Evolutionary conservation across 495 filamentous ascomycete genomes (phyloP).

Genomic region (Astrothelium subdiscretum): DNA sequence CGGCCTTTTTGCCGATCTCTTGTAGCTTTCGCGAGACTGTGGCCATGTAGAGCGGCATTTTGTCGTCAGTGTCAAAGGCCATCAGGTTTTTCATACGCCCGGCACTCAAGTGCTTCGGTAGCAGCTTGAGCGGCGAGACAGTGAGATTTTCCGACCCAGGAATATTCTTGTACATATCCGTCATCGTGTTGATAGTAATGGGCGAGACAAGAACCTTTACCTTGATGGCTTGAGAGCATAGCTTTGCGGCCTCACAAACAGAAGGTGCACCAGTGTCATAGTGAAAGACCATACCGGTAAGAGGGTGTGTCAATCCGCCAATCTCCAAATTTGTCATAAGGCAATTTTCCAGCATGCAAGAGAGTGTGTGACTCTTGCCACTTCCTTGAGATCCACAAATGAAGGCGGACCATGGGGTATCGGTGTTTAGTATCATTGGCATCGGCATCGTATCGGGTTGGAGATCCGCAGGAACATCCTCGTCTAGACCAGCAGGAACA

Average conservation of each 20-base stretch:
- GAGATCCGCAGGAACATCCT: neutral
- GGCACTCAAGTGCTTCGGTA: slow-evolving; percentile 48
- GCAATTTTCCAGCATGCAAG: slow-evolving; percentile 58
- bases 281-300: slow-evolving; percentile 58
- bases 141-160: slow-evolving; percentile 10
- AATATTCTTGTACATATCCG: slow-evolving; percentile 20
- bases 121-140: slow-evolving; percentile 44
- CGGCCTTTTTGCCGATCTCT: slow-evolving; percentile 38
- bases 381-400: slow-evolving; percentile 69
- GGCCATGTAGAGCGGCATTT: slow-evolving; percentile 52
- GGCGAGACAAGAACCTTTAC: slow-evolving; percentile 55
- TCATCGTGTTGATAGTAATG: slow-evolving; percentile 42
- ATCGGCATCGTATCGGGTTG: slow-evolving; percentile 20
- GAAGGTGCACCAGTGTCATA: slow-evolving; percentile 46
- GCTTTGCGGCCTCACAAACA: slow-evolving; percentile 55
- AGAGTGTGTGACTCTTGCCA: slow-evolving; percentile 64
- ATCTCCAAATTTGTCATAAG: slow-evolving; percentile 33
- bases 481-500: neutral
- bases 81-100: slow-evolving; percentile 57
- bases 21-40: slow-evolving; percentile 4
- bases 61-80: slow-evolving; percentile 40
- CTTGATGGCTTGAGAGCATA: slow-evolving; percentile 43
- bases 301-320: slow-evolving; percentile 34
- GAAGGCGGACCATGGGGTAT: slow-evolving; percentile 56
- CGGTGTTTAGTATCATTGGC: slow-evolving; percentile 50